Base-by-base conservation (phyloP, 345 rosid genomes). In the Excoecaria cochinchinensis region DNA sequence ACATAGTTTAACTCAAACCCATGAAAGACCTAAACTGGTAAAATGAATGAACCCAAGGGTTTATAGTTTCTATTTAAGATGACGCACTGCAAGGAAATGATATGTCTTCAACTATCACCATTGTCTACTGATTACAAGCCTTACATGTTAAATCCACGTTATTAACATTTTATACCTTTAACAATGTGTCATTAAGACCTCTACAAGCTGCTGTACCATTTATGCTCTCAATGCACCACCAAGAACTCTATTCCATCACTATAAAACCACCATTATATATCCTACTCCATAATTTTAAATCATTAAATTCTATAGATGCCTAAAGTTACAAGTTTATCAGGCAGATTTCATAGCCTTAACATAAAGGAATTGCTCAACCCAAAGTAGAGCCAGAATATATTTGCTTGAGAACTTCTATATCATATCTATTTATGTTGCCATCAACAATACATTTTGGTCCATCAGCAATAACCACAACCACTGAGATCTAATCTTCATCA, bases 351-450 rank as follows among this genome's bases (percentile, higher is more conserved):
- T 16, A 17, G 13, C 9, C 2, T 65, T n/a, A 21, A 65, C 50
- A 1, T 65, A 65, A 63, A 65, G 69, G 19, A 50, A 25, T 25
- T 69, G 38, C 44, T 69, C 38, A 21, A 70, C 25, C 51, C 74
- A 56, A 40, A 8, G 17, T 8, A 24, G 40, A 61, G 48, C 15
- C 24, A 46, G 24, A 21, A 72, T 19, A 15, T 19, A 56, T 46
- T 71, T 71, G 53, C 1, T 55, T 17, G 15, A 52, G 25, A 56
- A 70, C 61, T 40, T 67, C 22, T 59, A 9, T 66, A 22, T 44
- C 56, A 66, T 5, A 31, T 59, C 36, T 17, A 4, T 67, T 25
- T 2, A 5, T 11, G 9, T 56, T 24, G 58, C 56, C 38, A 55
- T 25, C 4, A 12, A 56, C 52, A 22, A 40, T 8, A 56, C 4